These are phyloP conservation scores for Penicillium cataractarum DNA, from an alignment of 495 filamentous ascomycete genomes.

Conservation along the genomic window DNA sequence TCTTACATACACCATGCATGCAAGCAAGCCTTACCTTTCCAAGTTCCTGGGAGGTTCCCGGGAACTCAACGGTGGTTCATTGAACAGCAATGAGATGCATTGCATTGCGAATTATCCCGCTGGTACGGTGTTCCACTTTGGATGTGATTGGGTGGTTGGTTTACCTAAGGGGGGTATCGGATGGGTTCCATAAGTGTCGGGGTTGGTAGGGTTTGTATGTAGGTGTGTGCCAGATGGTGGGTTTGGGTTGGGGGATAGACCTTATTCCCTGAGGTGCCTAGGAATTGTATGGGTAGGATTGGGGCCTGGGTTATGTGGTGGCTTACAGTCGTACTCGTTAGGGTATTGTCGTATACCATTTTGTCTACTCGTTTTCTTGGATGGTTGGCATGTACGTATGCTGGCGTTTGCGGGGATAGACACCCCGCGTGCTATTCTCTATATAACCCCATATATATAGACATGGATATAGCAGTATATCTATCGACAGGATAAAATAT, in stretches of 20 bases:
- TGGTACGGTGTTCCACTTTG: background rate
- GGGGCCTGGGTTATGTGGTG: background rate
- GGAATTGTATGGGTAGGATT: background rate
- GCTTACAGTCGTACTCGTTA: background rate
- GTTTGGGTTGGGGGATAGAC: background rate
- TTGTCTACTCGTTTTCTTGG: background rate
- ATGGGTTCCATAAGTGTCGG: background rate
- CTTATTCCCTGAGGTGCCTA: background rate
- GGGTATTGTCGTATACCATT: background rate
- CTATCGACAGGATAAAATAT: background rate
- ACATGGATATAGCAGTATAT: background rate
- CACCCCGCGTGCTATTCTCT: background rate
- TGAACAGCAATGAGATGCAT: background rate
- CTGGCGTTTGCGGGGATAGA: background rate
- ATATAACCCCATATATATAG: background rate
- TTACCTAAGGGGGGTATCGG: background rate
- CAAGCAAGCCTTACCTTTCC: slow-evolving; percentile 2
- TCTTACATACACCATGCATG: background rate
- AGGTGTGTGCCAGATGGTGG: background rate
- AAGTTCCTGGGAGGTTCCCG: background rate
- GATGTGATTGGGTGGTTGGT: background rate
- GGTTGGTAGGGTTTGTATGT: background rate
- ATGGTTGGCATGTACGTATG: background rate
- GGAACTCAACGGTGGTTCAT: background rate
- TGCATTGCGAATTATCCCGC: background rate